These are phyloP conservation scores for Hypoxylon sp. DNA, from an alignment of 2,329 filamentous ascomycete genomes.

Conservation along the genomic window DNA sequence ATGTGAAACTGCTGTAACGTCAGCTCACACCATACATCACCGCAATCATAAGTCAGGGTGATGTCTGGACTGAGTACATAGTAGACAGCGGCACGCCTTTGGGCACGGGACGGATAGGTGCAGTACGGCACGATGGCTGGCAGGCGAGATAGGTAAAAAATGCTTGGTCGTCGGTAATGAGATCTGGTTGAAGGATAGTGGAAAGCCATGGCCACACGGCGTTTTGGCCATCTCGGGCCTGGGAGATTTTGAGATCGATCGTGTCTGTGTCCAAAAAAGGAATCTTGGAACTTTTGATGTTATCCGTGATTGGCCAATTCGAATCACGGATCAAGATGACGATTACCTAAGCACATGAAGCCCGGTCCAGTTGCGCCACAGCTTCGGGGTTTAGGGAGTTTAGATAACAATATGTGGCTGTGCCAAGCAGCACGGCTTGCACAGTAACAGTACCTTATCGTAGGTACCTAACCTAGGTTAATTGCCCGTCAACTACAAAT, in stretches of 20 bases:
- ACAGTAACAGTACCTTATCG: slow-evolving; percentile 14
- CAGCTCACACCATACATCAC: slow-evolving; percentile 3
- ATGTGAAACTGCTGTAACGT: neutral
- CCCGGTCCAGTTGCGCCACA: slow-evolving; percentile 15
- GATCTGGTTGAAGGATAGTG: slow-evolving; percentile 28
- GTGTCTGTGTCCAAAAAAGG: slow-evolving; percentile 30
- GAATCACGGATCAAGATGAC: neutral
- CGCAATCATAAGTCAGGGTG: slow-evolving; percentile 3
- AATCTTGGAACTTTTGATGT: slow-evolving; percentile 37
- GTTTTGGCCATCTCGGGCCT: slow-evolving; percentile 13
- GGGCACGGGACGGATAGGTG: neutral
- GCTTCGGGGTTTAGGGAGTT: slow-evolving; percentile 29
- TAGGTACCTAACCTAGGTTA: slow-evolving; percentile 16
- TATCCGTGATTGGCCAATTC: slow-evolving; percentile 6
- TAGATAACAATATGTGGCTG: slow-evolving; percentile 27
- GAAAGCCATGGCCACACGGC: slow-evolving; percentile 9
- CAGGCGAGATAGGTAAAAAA: neutral
- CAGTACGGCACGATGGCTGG: slow-evolving; percentile 9
- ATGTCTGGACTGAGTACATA: neutral
- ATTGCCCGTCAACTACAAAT: slow-evolving; percentile 37
- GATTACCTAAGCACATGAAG: slow-evolving; percentile 7
- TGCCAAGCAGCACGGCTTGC: neutral
- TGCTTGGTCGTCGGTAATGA: slow-evolving; percentile 30
- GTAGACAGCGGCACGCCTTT: neutral
- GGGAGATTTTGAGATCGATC: slow-evolving; percentile 10